Evolutionary conservation across 2,329 filamentous ascomycete genomes (phyloP), one percentile per base, ranked within the genome.

Genomic region (Chaetomium sp.): DNA sequence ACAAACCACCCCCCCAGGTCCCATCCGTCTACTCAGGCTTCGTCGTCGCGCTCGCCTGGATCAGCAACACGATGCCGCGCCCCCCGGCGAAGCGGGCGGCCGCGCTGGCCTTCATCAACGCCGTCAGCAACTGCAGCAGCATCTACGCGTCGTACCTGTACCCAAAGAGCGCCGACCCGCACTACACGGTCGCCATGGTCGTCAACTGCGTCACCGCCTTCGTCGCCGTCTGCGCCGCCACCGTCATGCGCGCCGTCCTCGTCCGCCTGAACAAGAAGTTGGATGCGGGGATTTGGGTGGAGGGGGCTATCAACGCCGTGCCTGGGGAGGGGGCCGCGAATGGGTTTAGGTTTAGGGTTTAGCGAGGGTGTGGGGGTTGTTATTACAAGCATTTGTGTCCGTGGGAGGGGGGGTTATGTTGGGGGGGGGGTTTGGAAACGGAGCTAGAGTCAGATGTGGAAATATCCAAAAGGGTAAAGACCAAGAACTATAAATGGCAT

Each of bases 41-140:
- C 72, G 89, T 90, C 0, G 87, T 91, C 1, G 82, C 82, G 1
- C 79, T 91, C 4, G 84, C 87, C 2, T 95, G 91, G 91, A 92
- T 93, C 68, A 87, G 84, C 55, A 91, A 90, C 73, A 89, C 87
- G 1, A 82, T 94, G 59, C 90, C 90, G 0, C 85, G 90, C 5
- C 91, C 91, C 3, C 89, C 90, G 0, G 87, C 90, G 2, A 93
- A 93, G 78, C 84, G 90, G 65, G 81, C 81, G 1, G 80, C 89
- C 0, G 90, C 89, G 0, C 75, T 94, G 5, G 91, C 90, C 0
- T 87, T 89, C 67, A 91, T 93, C 76, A 94, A 94, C 72, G 87
- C 88, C 2, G 81, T 91, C 10, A 85, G 83, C 21, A 92, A 93
- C 73, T 81, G 83, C 12, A 85, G 85, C 50, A 87, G 83, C 56